Base-by-base conservation (phyloP, 495 filamentous ascomycete genomes). In the Xylaria telfairii region DNA sequence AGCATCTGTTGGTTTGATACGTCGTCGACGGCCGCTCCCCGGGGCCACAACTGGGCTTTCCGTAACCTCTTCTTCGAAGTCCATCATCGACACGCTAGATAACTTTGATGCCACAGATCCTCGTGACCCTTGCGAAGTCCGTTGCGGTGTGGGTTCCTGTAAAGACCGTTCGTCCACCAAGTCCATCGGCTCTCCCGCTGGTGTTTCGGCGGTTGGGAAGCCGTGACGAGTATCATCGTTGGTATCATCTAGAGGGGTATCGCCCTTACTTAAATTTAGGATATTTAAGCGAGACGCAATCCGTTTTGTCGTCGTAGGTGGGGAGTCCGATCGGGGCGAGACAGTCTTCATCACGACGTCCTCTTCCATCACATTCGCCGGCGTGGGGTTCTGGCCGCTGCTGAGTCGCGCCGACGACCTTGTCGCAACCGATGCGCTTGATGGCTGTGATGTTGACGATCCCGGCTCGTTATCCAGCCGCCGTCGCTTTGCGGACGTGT, bases 11-110 rank as follows among this genome's bases (percentile, higher is more conserved):
- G 73, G 61, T 56, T 69, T 74, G 42, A 83, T 62, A 19, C 56
- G 72, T 21, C 83, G 77, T 54, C 83, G 78, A 2, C 76, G 76
- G 21, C 80, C 81, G 67, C 82, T 86, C 44, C 85, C 85, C 4
- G 85, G 85, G 32, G 83, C 83, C 67, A 82, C 77, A 17, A 54
- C 78, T 3, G 86, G 85, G 63, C 84, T 86, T 69, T 88, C 86
- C 61, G 75, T 77, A 4, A 88, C 80, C 70, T 83, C 83, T 57
- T 82, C 78, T 24, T 70, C 63, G 51, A 74, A n/a, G 12, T 82
- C 77, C 26, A 71, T 56, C 71, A 78, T 47, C 2, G 51, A 49
- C 1, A 60, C 75, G 3, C 49, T 15, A 44, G 71, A 73, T 9
- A 37, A 6, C 39, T 26, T 70, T 49, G 75, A 74, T 54, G 65